phyloP scores from a whole-genome alignment of 192 early-diverging fungal genomes.

The Umbelopsis isabellina region DNA sequence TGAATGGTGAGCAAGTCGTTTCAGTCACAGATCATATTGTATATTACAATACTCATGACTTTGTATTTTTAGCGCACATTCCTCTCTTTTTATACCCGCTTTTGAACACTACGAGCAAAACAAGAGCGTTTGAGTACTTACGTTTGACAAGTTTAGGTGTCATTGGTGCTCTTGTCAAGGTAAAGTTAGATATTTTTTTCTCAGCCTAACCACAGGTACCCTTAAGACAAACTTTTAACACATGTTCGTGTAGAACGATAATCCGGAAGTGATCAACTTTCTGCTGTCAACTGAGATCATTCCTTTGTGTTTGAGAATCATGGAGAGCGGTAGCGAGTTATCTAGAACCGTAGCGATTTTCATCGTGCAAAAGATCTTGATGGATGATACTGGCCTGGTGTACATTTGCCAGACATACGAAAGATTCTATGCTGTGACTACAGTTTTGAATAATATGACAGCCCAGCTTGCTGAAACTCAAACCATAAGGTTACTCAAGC shows the following conservation, averaged over 20 bases:
- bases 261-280: constrained; percentile 93
- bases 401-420: constrained; percentile 92
- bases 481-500: constrained; percentile 89
- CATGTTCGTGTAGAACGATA: constrained; percentile 70
- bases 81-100: constrained; percentile 98
- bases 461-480: constrained; percentile 85
- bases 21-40: neutral
- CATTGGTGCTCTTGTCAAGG: constrained; percentile 96
- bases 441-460: constrained; percentile 92
- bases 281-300: constrained; percentile 96
- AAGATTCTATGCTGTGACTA: constrained; percentile 92
- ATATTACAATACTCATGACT: constrained; percentile 17
- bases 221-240: too few species aligned
- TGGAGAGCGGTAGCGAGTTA: constrained; percentile 96
- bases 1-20: constrained; percentile 61
- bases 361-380: constrained; percentile 96
- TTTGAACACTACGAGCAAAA: constrained; percentile 95
- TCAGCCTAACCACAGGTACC: too few species aligned
- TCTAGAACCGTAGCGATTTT: constrained; percentile 98
- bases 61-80: constrained; percentile 77
- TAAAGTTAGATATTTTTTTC: constrained; percentile 34
- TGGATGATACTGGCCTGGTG: constrained; percentile 89
- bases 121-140: constrained; percentile 96
- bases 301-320: constrained; percentile 96
- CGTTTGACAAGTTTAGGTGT: constrained; percentile 93